Conservation (phyloP, 495 filamentous ascomycete genomes). For the Neurospora africana region DNA sequence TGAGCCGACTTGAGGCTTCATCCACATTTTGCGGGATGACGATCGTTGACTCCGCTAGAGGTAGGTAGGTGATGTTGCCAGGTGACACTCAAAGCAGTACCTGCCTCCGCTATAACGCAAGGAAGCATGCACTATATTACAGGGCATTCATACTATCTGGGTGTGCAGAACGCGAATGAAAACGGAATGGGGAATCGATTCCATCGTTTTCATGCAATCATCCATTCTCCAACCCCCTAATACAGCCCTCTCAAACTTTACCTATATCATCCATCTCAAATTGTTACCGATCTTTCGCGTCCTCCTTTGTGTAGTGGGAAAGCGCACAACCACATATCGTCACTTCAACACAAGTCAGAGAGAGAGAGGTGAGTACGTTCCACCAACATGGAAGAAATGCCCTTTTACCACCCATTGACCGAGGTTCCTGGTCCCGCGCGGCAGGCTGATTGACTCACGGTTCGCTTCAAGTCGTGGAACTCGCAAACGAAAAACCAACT, state of each 20-base stretch:
- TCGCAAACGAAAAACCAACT: not conserved
- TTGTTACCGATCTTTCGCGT: not conserved
- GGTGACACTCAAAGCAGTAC: not conserved
- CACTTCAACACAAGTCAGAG: not conserved
- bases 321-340: not conserved
- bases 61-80: not conserved
- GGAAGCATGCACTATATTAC: not conserved
- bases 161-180: not conserved
- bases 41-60: conserved; percentile 15
- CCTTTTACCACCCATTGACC: not conserved
- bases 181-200: not conserved
- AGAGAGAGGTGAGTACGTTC: not conserved
- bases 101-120: not conserved
- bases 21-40: conserved; percentile 18
- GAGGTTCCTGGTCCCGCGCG: not conserved
- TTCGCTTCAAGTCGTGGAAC: conserved; percentile 1
- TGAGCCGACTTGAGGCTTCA: not conserved
- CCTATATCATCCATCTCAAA: not conserved
- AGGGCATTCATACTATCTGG: not conserved
- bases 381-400: not conserved
- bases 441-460: not conserved
- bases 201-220: not conserved
- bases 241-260: not conserved
- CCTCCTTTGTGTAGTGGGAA: not conserved
- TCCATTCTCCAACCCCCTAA: not conserved